Base-by-base conservation (phyloP, 768 basidiomycete species). In the Leccinum rimulosum region DNA sequence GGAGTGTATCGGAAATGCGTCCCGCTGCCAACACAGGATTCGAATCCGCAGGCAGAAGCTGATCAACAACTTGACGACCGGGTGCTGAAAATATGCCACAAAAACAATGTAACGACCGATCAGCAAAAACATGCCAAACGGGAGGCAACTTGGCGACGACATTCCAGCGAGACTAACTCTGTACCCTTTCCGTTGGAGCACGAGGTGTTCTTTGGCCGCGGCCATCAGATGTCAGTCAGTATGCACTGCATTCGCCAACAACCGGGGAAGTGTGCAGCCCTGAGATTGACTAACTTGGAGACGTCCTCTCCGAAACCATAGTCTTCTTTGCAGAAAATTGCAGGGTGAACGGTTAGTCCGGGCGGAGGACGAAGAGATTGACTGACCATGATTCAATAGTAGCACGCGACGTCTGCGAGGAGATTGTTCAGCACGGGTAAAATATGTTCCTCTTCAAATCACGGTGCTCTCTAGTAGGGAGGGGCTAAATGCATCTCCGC, bases 161-260 rank as follows among this genome's bases (percentile, higher is more conserved):
- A 31, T 65, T 61, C 58, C 60, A 61, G 56, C 36, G 40, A 57
- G 52, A 14, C 63, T 55, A 28, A 57, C 59, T 38, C 15, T 11
- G 53, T 59, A 50, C 22, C 50, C 47, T 22, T 60, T 59, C 43
- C 53, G 45, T 25, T 62, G 55, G 19, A 61, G 50, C 4, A 57
- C 52, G 33, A 52, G 50, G n/a, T 60, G 33, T 6, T 57, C 62
- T 55, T 60, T 55, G 54, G 58, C 43, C 2, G 36, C 49, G 3
- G 58, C 57, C 45, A 60, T 48, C 36, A 43, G 38, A 27, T 47
- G 36, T 45, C 60, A 51, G 10, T 51, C 52, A 2, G 50, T 31
- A 8, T 58, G 61, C n/a, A 57, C 62, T 10, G 55, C 54, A 19
- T 64, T 64, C 11, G 40, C 57, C 12, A 56, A 55, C 11, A 66